These are phyloP conservation scores for Paramecium sexaurelia DNA, from an alignment of 73 alveolate species.

Conservation along the genomic window DNA sequence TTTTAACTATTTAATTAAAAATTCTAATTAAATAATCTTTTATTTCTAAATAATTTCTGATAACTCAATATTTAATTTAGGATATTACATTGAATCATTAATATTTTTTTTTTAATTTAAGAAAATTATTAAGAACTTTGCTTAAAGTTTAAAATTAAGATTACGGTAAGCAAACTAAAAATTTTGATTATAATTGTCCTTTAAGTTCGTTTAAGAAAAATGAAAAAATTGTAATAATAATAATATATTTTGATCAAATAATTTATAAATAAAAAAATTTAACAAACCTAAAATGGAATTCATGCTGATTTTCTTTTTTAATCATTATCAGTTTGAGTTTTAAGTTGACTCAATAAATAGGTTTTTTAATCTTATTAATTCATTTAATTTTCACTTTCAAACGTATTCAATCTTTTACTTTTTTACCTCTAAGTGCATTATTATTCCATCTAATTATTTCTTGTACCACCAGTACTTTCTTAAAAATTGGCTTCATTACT, in stretches of 20 bases:
- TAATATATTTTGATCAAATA: background rate
- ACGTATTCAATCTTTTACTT: slow-evolving; percentile 31
- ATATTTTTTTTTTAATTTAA: too few relatives aligned
- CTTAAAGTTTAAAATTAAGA: too few relatives aligned
- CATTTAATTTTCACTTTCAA: slow-evolving; percentile 16
- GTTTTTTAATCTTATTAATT: background rate
- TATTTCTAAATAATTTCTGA: too few relatives aligned
- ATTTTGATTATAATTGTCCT: too few relatives aligned
- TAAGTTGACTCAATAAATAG: background rate
- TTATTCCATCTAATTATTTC: background rate
- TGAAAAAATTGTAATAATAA: too few relatives aligned
- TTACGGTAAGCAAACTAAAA: too few relatives aligned
- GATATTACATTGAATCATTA: too few relatives aligned
- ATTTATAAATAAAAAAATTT: background rate
- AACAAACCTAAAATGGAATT: background rate
- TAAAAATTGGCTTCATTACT: slow-evolving; percentile 6
- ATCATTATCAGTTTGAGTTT: slow-evolving; percentile 4
- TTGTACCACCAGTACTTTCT: slow-evolving; percentile 40
- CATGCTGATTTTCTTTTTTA: slow-evolving; percentile 14
- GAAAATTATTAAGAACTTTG: too few relatives aligned
- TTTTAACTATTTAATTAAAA: background rate
- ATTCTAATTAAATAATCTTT: slow-evolving; percentile 35
- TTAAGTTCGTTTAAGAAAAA: too few relatives aligned
- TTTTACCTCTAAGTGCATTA: background rate
- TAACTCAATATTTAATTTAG: too few relatives aligned